Evolutionary conservation across 163 green algal genomes (phyloP).

Genomic region (Scenedesmus sp.): DNA sequence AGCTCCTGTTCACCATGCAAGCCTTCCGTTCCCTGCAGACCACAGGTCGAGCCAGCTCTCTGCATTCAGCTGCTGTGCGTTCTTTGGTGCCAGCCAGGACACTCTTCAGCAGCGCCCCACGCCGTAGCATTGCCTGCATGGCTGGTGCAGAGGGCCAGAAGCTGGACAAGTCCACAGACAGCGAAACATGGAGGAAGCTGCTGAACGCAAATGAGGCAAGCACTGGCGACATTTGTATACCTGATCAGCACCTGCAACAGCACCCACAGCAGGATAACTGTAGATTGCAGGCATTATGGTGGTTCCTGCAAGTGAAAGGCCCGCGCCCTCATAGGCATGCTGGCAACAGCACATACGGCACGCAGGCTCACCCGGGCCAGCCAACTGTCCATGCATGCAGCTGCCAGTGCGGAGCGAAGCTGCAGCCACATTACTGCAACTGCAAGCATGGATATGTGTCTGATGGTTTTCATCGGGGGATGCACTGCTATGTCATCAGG

Average conservation of each 20-base stretch:
- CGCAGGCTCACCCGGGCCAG: too few relatives aligned
- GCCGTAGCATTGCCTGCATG: slow-evolving; percentile 28
- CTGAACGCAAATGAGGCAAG: slow-evolving; percentile 73
- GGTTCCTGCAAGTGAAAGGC: too few relatives aligned
- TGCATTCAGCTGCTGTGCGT: neutral
- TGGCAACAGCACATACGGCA: neutral
- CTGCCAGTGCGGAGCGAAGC: neutral
- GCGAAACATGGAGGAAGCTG: slow-evolving; percentile 71
- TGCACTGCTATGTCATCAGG: neutral
- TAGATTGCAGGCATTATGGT: too few relatives aligned
- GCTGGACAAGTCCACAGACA: slow-evolving; percentile 56
- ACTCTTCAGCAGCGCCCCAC: neutral
- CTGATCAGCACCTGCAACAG: neutral
- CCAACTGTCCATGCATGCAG: neutral
- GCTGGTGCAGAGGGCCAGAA: slow-evolving; percentile 16
- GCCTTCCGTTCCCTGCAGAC: neutral
- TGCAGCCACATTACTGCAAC: neutral
- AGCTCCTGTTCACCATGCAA: neutral
- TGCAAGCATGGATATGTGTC: neutral
- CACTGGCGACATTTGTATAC: neutral
- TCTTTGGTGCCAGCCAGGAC: neutral
- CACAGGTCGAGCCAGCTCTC: slow-evolving; percentile 6
- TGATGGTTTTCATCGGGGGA: neutral
- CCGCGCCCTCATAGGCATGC: too few relatives aligned
- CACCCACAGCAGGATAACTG: too few relatives aligned